Evolutionary conservation across 306 rosid genomes (phyloP), one percentile per base, ranked within the genome.

Genomic region (Prunus salicina): DNA sequence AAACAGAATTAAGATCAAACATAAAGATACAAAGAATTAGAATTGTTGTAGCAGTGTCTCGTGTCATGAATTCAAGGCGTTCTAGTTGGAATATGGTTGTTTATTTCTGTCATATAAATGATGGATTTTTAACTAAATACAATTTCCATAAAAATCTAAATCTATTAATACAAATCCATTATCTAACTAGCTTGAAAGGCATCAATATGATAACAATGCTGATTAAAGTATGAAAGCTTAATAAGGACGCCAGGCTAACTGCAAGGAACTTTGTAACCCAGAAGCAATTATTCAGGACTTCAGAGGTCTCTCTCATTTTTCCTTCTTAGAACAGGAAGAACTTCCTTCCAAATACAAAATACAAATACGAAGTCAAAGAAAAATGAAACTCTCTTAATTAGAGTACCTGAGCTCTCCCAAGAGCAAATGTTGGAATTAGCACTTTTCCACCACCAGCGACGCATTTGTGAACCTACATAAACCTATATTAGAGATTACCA

Each of bases 341-440:
- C 53, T 49, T 49, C 43, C 43, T 38, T 38, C 38, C 53, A 49
- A 49, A 6, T 13, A 14, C 16, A 49, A 49, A 49, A 49, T 14
- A 14, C 14, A 49, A 38, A 38, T 38, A 38, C 43, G 43, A 38
- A 38, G 2, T 79, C 32, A 76, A 52, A 66, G 50, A 69, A 67
- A 61, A 47, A 51, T 57, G 32, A 57, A 68, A 74, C 43, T 7
- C 82, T 74, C 46, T 60, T 76, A 6, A 68, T 68, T 30, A 73
- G 45, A 76, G 69, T 82, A 94, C 98, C 98, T 94, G 97, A 82
- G 98, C 96, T 86, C 97, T 91, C 84, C 97, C 97, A n/a, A 94
- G 90, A 73, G 93, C 98, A 87, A 90, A 91, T 67, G 98, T 85
- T 75, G 98, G 97, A 90, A 94, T 91, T 75, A 91, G 96, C 77